A percentile compares a stretch with the other conserved stretches of the same genome.
Evolutionary conservation across 164 flowering plant species (phyloP).

Genomic region (Vitis rupestris): DNA sequence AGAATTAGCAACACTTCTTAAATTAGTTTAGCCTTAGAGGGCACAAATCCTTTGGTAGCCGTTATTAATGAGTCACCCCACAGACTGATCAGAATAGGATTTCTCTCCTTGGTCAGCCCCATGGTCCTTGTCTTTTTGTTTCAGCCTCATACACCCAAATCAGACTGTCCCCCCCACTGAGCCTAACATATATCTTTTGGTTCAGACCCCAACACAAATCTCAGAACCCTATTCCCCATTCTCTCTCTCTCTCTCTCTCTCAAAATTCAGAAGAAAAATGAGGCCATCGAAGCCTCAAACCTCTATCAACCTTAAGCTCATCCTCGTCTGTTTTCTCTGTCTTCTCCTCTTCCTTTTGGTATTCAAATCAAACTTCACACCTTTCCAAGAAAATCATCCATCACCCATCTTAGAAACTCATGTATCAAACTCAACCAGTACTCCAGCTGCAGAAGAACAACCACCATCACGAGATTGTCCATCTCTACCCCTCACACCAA

Average conservation of each 20-base stretch:
- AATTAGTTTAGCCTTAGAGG: too few species aligned
- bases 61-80: too few species aligned
- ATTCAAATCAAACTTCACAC: constrained; percentile 18
- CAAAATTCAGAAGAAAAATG: constrained; percentile 14
- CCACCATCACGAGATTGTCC: constrained; percentile 8
- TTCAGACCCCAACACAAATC: too few species aligned
- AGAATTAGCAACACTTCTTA: too few species aligned
- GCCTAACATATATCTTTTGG: too few species aligned
- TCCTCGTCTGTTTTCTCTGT: constrained; percentile 23
- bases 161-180: too few species aligned
- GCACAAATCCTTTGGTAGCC: too few species aligned
- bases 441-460: background rate
- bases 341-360: constrained; percentile 25
- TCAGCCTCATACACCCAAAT: too few species aligned
- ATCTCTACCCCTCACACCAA: constrained; percentile 9
- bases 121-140: too few species aligned
- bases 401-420: constrained; percentile 5
- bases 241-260: background rate
- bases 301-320: constrained; percentile 25
- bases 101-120: too few species aligned
- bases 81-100: too few species aligned
- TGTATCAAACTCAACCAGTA: constrained; percentile 7
- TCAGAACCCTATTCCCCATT: too few species aligned
- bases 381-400: constrained; percentile 8
- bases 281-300: constrained; percentile 22